phyloP scores from a whole-genome alignment of 75 land plant species.

The Chamaecyparis obtusa region DNA sequence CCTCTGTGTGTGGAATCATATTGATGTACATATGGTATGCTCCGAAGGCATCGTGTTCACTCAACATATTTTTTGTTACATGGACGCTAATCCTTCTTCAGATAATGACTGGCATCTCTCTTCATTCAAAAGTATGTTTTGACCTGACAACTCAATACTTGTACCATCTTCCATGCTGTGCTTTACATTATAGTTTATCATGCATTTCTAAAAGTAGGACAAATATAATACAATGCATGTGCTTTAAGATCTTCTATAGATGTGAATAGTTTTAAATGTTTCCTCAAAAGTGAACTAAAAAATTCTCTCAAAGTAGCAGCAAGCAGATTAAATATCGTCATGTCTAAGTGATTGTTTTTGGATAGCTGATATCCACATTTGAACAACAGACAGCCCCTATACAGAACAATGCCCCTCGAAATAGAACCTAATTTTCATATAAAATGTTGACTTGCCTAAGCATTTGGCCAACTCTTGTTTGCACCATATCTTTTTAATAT shows the following conservation, averaged over 20 bases:
- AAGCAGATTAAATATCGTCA: neutral
- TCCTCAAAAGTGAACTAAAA: conserved; percentile 1
- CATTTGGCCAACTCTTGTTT: neutral
- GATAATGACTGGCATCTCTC: conserved; percentile 74
- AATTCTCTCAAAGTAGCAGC: neutral
- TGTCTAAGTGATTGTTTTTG: neutral
- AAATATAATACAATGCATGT: neutral
- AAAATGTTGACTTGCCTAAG: neutral
- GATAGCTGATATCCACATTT: neutral
- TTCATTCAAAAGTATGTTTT: conserved; percentile 74
- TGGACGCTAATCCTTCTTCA: conserved; percentile 70
- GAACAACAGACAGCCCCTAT: neutral
- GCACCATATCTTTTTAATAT: neutral
- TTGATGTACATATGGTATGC: conserved; percentile 90
- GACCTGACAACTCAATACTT: neutral
- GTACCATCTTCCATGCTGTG: neutral
- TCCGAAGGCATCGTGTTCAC: conserved; percentile 65
- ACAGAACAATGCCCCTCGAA: neutral
- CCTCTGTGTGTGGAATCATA: conserved; percentile 62
- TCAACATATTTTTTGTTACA: conserved; percentile 89
- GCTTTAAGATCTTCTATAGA: neutral
- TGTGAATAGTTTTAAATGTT: neutral
- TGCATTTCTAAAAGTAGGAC: neutral
- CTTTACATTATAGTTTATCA: neutral
- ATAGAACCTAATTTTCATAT: neutral